Evolutionary conservation across 495 filamentous ascomycete species (phyloP).

Genomic region (Penicillium steckii): DNA sequence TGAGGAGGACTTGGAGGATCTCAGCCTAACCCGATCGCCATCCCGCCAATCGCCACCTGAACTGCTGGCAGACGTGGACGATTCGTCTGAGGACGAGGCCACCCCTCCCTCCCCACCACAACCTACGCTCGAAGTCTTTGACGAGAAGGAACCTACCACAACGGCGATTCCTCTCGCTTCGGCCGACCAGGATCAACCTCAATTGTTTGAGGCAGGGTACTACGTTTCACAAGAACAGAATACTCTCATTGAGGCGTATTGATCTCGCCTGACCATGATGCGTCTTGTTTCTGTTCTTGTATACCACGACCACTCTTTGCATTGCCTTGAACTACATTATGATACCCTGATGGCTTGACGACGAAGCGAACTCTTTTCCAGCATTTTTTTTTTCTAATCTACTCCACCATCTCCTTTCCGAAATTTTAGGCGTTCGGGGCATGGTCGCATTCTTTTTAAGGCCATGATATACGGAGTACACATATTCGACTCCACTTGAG

Average conservation of each 20-base stretch:
- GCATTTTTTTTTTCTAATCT: conserved; percentile 1
- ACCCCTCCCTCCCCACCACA: conserved; percentile 84
- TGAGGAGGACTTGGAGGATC: conserved; percentile 61
- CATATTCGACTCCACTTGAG: conserved; percentile 2
- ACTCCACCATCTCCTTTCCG: conserved; percentile 1
- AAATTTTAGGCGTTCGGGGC: conserved; percentile 5
- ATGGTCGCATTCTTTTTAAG: conserved; percentile 12
- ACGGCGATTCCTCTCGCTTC: conserved; percentile 47
- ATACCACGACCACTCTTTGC: conserved; percentile 15
- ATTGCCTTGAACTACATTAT: conserved; percentile 13
- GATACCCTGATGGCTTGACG: conserved; percentile 27
- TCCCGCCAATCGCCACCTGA: conserved; percentile 77
- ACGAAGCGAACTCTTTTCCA: conserved; percentile 14
- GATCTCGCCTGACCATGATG: conserved; percentile 12
- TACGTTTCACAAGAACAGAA: conserved; percentile 53
- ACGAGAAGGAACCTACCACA: conserved; percentile 62
- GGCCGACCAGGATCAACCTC: conserved; percentile 40
- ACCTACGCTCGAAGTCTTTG: conserved; percentile 63
- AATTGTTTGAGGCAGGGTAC: conserved; percentile 60
- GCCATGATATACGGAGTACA: too few species aligned
- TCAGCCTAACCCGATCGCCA: conserved; percentile 70
- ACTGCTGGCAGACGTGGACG: conserved; percentile 65
- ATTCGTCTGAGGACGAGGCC: conserved; percentile 70
- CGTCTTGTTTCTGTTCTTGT: conserved; percentile 16
- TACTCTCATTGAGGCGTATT: conserved; percentile 45